Conservation (phyloP, 2,329 filamentous ascomycete genomes). For the Thyridium curvatum region DNA sequence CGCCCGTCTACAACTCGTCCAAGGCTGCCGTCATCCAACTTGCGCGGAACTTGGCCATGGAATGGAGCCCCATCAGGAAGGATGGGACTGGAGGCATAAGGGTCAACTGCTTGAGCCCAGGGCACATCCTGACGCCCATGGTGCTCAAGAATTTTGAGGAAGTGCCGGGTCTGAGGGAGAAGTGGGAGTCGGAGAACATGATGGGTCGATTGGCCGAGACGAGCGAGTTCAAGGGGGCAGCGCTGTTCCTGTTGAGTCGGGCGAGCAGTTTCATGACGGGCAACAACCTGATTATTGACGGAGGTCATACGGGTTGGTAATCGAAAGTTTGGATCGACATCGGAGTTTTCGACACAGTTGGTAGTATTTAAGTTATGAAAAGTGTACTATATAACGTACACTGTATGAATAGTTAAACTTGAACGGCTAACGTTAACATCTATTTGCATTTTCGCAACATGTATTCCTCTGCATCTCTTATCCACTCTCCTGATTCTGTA, state of each 20-base stretch:
- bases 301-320: slow-evolving; percentile 50
- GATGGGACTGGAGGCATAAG: slow-evolving; percentile 49
- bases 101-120: slow-evolving; percentile 64
- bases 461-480: no score
- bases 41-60: slow-evolving; percentile 53
- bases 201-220: slow-evolving; percentile 53
- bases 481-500: no score
- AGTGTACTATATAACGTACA: no score
- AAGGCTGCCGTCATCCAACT: slow-evolving; percentile 62
- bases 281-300: slow-evolving; percentile 47
- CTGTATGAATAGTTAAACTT: no score
- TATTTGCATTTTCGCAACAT: no score
- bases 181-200: slow-evolving; percentile 72
- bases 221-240: slow-evolving; percentile 54
- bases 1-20: slow-evolving; percentile 59
- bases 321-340: no score
- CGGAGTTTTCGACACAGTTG: no score
- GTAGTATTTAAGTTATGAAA: no score
- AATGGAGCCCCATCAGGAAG: slow-evolving; percentile 45
- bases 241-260: slow-evolving; percentile 54
- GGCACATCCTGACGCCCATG: slow-evolving; percentile 67
- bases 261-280: slow-evolving; percentile 61
- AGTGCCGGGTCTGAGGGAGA: slow-evolving; percentile 50
- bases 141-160: slow-evolving; percentile 64
- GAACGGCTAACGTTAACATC: no score